Percentiles rank a stretch among this genome's conserved stretches.
Evolutionary conservation across 805 yeast species (phyloP).

Genomic region (Naumovozyma baii): DNA sequence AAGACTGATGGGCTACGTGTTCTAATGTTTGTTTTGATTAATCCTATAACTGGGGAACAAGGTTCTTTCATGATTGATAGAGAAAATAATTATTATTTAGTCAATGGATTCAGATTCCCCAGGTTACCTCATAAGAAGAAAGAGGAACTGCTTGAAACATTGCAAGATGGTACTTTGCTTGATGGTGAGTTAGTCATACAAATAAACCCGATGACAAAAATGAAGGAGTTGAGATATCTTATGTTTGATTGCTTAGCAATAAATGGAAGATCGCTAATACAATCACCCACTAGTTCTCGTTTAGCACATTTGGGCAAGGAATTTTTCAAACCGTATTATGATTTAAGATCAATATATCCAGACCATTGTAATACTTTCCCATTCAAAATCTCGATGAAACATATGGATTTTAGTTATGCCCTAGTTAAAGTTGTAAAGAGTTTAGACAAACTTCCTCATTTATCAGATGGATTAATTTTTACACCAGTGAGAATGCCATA

Average conservation of each 20-base stretch:
- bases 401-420: slow-evolving; percentile 77
- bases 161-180: slow-evolving; percentile 78
- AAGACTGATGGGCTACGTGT: slow-evolving; percentile 91
- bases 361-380: slow-evolving; percentile 70
- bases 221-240: slow-evolving; percentile 64
- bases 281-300: slow-evolving; percentile 67
- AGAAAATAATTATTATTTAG: slow-evolving; percentile 73
- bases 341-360: slow-evolving; percentile 59
- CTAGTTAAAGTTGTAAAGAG: slow-evolving; percentile 65
- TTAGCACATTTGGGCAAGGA: slow-evolving; percentile 77
- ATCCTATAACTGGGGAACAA: slow-evolving; percentile 69
- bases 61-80: slow-evolving; percentile 84
- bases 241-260: slow-evolving; percentile 87
- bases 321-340: slow-evolving; percentile 73
- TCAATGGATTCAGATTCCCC: slow-evolving; percentile 83
- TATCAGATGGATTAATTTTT: slow-evolving; percentile 87
- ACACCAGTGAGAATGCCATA: slow-evolving; percentile 88
- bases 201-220: slow-evolving; percentile 41
- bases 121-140: slow-evolving; percentile 28
- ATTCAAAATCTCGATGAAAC: slow-evolving; percentile 75
- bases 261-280: slow-evolving; percentile 62
- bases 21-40: slow-evolving; percentile 52
- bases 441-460: slow-evolving; percentile 68
- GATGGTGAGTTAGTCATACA: slow-evolving; percentile 92
- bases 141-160: slow-evolving; percentile 33